phyloP scores from a whole-genome alignment of 768 basidiomycete species.

The Cystobasidiopsis lactophilus region DNA sequence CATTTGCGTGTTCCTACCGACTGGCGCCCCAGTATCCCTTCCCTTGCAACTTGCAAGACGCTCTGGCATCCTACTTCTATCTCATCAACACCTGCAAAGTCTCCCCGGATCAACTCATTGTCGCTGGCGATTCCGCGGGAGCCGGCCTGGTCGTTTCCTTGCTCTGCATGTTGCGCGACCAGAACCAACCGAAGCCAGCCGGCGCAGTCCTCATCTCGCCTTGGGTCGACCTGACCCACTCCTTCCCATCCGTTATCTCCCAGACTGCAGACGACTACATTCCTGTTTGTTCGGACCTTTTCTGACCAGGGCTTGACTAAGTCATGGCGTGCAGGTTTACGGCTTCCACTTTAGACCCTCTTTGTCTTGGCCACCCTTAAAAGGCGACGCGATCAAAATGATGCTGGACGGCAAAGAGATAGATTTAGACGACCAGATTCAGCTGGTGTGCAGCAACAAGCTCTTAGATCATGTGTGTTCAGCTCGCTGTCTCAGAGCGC shows the following conservation, averaged over 20 bases:
- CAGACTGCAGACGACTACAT: constrained; percentile 52
- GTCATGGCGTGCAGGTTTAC: too few species aligned
- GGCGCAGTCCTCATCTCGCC: constrained; percentile 79
- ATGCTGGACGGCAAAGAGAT: constrained; percentile 25
- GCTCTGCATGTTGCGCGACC: constrained; percentile 63
- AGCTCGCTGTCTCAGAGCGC: too few species aligned
- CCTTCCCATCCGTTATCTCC: constrained; percentile 63
- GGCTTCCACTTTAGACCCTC: constrained; percentile 15
- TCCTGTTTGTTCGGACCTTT: too few species aligned
- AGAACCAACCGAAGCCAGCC: constrained; percentile 56
- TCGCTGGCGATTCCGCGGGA: constrained; percentile 83
- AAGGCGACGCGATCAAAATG: constrained; percentile 15
- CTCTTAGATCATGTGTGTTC: constrained; percentile 18
- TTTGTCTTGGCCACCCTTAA: constrained; percentile 19
- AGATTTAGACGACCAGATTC: constrained; percentile 32
- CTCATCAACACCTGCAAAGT: constrained; percentile 77
- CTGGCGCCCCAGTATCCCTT: constrained; percentile 75
- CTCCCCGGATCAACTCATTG: constrained; percentile 54
- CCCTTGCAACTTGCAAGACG: constrained; percentile 55
- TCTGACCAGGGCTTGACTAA: too few species aligned
- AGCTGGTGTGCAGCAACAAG: constrained; percentile 62
- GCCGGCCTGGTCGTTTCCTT: constrained; percentile 66
- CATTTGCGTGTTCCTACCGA: constrained; percentile 30
- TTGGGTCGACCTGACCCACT: constrained; percentile 79
- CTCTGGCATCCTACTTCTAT: constrained; percentile 71